A percentile compares a stretch with the other conserved stretches of the same genome.
These are phyloP conservation scores for Neospora caninum DNA, from an alignment of 169 alveolate species.

Conservation along the genomic window DNA sequence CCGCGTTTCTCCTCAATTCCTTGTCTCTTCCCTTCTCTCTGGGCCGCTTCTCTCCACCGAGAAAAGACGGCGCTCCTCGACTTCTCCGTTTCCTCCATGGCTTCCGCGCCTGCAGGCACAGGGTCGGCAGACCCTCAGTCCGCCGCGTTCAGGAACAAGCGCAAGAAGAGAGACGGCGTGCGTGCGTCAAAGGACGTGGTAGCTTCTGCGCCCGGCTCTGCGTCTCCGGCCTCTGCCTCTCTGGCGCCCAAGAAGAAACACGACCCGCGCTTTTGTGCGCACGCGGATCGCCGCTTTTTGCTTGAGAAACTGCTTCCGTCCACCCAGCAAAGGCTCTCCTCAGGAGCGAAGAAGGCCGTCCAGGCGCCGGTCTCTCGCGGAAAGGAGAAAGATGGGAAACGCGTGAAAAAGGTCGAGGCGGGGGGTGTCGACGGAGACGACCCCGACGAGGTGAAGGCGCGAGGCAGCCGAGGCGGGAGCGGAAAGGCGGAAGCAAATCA, in stretches of 20 bases:
- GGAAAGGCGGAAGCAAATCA: background rate
- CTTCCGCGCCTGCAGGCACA: background rate
- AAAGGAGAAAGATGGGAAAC: background rate
- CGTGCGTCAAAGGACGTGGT: background rate
- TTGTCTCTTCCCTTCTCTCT: no score
- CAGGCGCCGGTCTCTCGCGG: background rate
- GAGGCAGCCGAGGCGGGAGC: background rate
- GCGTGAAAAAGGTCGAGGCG: background rate
- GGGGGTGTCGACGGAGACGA: background rate
- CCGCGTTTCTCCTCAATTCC: no score
- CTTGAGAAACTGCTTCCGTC: slow-evolving; percentile 1
- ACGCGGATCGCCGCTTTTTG: slow-evolving; percentile 16
- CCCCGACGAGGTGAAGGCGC: background rate
- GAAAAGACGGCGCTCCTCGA: no score
- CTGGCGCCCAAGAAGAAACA: background rate
- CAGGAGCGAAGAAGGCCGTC: background rate
- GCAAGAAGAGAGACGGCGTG: background rate
- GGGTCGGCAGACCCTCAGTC: background rate
- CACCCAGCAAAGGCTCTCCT: background rate
- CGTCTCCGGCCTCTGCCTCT: background rate
- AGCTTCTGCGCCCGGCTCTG: background rate
- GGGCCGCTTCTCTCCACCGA: no score
- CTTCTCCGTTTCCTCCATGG: background rate
- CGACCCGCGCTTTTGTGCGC: slow-evolving; percentile 24
- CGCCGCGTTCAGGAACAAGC: background rate